Evolutionary conservation across 306 rosid species (phyloP), one percentile per base, ranked within the genome.

Genomic region (Delonix regia): DNA sequence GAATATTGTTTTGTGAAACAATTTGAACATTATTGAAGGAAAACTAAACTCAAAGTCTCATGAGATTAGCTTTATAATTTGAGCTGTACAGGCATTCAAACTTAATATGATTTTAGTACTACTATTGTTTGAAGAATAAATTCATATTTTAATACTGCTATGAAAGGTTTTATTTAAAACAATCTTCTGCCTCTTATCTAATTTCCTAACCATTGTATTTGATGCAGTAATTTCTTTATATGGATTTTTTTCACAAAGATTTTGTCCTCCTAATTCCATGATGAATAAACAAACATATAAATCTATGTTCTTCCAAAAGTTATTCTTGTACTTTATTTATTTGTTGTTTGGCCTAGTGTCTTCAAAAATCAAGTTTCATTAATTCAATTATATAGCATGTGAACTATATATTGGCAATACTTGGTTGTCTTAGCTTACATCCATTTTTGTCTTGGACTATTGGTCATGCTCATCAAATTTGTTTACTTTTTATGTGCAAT

Each of bases 381-480:
- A 51, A 28, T 53, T 64, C 61, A 51, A 19, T 56, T 72, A 60
- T 51, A 38, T 41, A 80, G 70, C 59, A n/a, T 44, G 14, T 34
- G 47, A 69, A 41, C 74, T 42, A 38, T 67, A 55, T 52, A 24
- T 22, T 16, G 44, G 34, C 51, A 69, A 76, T 49, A 7, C 33
- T 52, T 68, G 49, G 19, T 39, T 69, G 38, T 71, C 15, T 55
- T 11, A 55, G 24, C 39, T 34, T 24, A 47, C n/a, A 22, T 24
- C 5, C 34, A 18, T 45, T 18, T 47, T 71, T 59, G 78, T 51
- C 18, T 77, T 44, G 39, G 12, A 24, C 66, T 51, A 25, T 77
- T n/a, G n/a, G n/a, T n/a, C n/a, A n/a, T n/a, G n/a, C n/a, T 56
- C 10, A 41, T 78, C 61, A 28, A 27, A 69, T 78, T 77, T 77